phyloP scores from a whole-genome alignment of 306 rosid genomes.

The Lathyrus tuberosus region DNA sequence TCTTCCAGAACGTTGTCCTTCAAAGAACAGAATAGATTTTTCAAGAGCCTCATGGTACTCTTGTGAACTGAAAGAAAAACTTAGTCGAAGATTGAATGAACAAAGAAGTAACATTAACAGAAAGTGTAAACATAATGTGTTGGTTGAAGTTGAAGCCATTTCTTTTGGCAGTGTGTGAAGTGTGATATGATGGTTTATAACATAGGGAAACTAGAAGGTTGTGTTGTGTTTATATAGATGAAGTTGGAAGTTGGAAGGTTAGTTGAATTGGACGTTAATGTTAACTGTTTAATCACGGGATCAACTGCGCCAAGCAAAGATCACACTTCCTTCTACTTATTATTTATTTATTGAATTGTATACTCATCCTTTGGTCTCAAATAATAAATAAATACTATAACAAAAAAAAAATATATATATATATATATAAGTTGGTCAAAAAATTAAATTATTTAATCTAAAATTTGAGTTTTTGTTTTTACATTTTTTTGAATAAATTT shows the following conservation, averaged over 20 bases:
- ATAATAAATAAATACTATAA: too few relatives aligned
- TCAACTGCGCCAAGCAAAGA: conserved; percentile 2
- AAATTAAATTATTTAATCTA: too few relatives aligned
- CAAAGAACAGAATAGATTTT: conserved; percentile 84
- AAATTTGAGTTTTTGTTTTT: too few relatives aligned
- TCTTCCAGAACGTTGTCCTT: conserved; percentile 80
- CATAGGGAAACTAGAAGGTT: neutral
- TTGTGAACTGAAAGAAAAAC: conserved; percentile 59
- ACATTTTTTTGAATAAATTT: too few relatives aligned
- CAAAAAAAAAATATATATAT: too few relatives aligned
- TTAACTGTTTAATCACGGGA: conserved; percentile 10
- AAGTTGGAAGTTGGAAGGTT: conserved; percentile 5
- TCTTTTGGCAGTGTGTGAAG: neutral
- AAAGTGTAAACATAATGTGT: conserved; percentile 30
- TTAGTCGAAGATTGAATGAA: conserved; percentile 34
- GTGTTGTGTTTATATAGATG: conserved; percentile 10
- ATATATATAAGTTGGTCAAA: too few relatives aligned
- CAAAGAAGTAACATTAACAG: conserved; percentile 24
- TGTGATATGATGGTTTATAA: neutral
- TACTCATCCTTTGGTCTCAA: neutral
- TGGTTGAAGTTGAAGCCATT: conserved; percentile 40
- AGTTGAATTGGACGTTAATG: conserved; percentile 2
- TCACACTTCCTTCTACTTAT: neutral
- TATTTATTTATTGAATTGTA: neutral
- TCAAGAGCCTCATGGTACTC: conserved; percentile 70